Base-by-base conservation (phyloP, 768 basidiomycete genomes). In the Dioszegia hungarica region DNA sequence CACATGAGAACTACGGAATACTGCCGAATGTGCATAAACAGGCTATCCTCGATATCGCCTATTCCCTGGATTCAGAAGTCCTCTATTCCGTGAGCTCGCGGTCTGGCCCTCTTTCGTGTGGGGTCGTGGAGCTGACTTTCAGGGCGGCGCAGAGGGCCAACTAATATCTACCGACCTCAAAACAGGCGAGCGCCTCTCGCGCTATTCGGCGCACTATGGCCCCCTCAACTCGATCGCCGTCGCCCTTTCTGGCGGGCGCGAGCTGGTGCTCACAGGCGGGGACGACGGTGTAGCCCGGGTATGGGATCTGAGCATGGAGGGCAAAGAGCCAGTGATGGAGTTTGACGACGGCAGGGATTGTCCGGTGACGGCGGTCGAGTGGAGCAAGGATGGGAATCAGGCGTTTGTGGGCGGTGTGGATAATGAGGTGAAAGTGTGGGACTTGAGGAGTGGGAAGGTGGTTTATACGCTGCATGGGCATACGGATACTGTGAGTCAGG, bases 341-440 rank as follows among this genome's bases (percentile, higher is more conserved):
- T 88, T 92, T 62, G 87, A 90, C 36, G 76, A 75, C 54, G 73
- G 69, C 52, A 62, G 90, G 17, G 89, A 89, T 4, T 91, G 88
- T 70, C 93, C 95, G 0, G 88, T 91, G 28, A 99, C 94, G 14
- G 81, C 87, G 0, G 93, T 93, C 0, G 87, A 86, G 65, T 98
- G 89, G 92, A 87, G 88, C 73, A 84, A 84, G 19, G 95, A 99
- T 70, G 95, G 90, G 1, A 82, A 87, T 57, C 87, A 84, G 57
- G 81, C 95, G 31, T 99, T 90, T 63, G 83, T 90, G n/a, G 93
- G 87, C 4, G 91, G 89, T 14, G 76, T 98, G 67, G 94, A 99
- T 77, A 99, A 99, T 64, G 90, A 91, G 75, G 86, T 99, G 59
- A 92, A 97, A 73, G 92, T 94, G 68, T 92, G 88, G 73, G 94